Conservation (phyloP, 2,329 filamentous ascomycete genomes). For the Calonectria multiphialidica region DNA sequence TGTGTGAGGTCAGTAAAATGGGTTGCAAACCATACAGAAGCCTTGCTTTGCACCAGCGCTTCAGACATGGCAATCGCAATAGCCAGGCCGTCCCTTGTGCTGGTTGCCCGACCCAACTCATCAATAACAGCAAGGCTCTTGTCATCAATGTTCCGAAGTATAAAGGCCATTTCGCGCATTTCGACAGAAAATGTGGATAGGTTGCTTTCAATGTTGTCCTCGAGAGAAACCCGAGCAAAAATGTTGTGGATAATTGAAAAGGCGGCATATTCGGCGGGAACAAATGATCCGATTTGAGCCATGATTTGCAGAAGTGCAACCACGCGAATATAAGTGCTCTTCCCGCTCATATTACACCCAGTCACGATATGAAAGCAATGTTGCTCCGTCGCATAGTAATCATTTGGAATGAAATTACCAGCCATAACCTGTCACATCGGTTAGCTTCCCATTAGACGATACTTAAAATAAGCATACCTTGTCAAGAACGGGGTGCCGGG, state of each 20-base stretch:
- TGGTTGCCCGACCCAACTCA: slow-evolving; percentile 92
- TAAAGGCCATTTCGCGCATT: slow-evolving; percentile 97
- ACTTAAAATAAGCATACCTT: slow-evolving; percentile 56
- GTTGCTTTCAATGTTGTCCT: slow-evolving; percentile 90
- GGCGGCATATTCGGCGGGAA: slow-evolving; percentile 86
- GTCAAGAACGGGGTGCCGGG: slow-evolving; percentile 84
- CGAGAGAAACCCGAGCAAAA: slow-evolving; percentile 88
- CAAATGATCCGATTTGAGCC: slow-evolving; percentile 92
- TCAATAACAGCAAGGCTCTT: slow-evolving; percentile 88
- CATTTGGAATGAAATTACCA: slow-evolving; percentile 85
- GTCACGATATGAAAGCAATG: slow-evolving; percentile 93
- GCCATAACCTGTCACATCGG: slow-evolving; percentile 63
- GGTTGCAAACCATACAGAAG: slow-evolving; percentile 92
- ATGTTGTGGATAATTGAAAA: slow-evolving; percentile 86
- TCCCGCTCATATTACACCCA: slow-evolving; percentile 98
- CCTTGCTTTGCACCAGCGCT: slow-evolving; percentile 82
- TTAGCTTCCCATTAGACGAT: background rate
- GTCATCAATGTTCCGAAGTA: slow-evolving; percentile 83
- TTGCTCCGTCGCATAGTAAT: slow-evolving; percentile 85
- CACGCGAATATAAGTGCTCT: slow-evolving; percentile 93
- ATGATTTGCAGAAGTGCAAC: slow-evolving; percentile 89
- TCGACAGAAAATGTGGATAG: slow-evolving; percentile 94
- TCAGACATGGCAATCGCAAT: slow-evolving; percentile 94
- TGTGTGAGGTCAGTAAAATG: slow-evolving; percentile 88
- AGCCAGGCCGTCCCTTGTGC: slow-evolving; percentile 86